Base-by-base conservation (phyloP, 805 yeast species). In the Wickerhamiella brachini region DNA sequence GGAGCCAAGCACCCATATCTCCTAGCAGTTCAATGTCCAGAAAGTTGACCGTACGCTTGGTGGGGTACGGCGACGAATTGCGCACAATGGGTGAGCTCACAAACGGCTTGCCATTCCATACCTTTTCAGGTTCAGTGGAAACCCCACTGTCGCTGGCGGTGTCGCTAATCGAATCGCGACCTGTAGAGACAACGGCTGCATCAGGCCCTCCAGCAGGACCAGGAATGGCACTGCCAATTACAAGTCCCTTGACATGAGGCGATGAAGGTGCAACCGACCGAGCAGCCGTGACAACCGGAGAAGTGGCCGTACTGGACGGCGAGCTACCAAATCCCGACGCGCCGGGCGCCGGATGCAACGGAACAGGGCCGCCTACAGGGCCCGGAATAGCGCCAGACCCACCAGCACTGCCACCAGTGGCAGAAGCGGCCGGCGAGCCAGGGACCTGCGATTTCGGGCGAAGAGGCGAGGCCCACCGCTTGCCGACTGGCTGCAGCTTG, bases 1-100 rank as follows among this genome's bases (percentile, higher is more conserved):
- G 83, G 65, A 93, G 73, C 98, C 98, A 93, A 9, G 83, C 82
- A 2, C 97, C 95, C 47, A 93, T 79, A 63, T 93, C 90, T 53
- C 56, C 50, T 59, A 93, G 71, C 54, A 70, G 61, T 51, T 59
- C 66, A 21, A 59, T 60, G 52, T 65, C 68, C 24, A 58, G 51
- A 39, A 50, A 55, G 47, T 51, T 50, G 31, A 53, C 55, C 22
- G 45, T 48, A 24, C 57, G 54, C 21, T 49, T 46, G 26, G 48
- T 24, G 3, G 21, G 24, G 13, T 18, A 18, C n/a, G 49, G 31
- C 38, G 49, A 41, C 44, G 51, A 6, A 46, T 46, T 29, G 24
- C 42, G 29, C 10, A 44, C 45, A 12, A 26, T 13, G 5, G 47
- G 29, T 3, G 29, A 45, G 31, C 24, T 45, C 24, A 13, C 18